Evolutionary conservation across 2,329 filamentous ascomycete genomes (phyloP).

Genomic region (Ceratocystis papillata): DNA sequence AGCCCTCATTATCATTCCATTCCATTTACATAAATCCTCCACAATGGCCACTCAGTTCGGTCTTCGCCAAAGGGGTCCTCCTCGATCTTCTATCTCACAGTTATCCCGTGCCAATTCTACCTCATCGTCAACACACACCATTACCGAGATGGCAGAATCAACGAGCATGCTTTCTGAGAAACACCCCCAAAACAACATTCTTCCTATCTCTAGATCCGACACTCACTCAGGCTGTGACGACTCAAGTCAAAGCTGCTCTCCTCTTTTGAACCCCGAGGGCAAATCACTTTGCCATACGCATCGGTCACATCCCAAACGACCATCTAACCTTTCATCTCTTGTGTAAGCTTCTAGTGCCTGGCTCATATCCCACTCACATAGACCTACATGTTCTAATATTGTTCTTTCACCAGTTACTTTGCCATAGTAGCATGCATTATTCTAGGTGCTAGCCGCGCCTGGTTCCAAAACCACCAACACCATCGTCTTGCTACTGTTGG

Average conservation of each 20-base stretch:
- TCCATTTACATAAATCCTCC: slow-evolving; percentile 8
- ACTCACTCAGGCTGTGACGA: no score
- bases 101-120: slow-evolving; percentile 8
- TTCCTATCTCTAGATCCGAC: no score
- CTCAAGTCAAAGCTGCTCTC: no score
- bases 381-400: neutral
- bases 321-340: no score
- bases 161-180: neutral
- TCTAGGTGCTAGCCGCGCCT: slow-evolving; percentile 8
- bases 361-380: neutral
- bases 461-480: neutral
- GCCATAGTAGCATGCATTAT: slow-evolving; percentile 13
- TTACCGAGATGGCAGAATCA: slow-evolving; percentile 11
- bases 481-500: slow-evolving; percentile 28
- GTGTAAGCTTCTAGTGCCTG: neutral
- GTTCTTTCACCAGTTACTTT: neutral
- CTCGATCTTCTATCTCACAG: slow-evolving; percentile 6
- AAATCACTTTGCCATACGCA: no score
- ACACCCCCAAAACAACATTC: no score
- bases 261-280: no score
- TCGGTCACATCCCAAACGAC: no score
- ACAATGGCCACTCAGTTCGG: slow-evolving; percentile 9
- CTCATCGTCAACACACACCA: slow-evolving; percentile 2
- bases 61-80: slow-evolving; percentile 9
- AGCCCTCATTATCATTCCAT: neutral